Percentiles rank a stretch among this genome's conserved stretches.
Conservation (phyloP, 495 filamentous ascomycete genomes). For the Neurospora africana region DNA sequence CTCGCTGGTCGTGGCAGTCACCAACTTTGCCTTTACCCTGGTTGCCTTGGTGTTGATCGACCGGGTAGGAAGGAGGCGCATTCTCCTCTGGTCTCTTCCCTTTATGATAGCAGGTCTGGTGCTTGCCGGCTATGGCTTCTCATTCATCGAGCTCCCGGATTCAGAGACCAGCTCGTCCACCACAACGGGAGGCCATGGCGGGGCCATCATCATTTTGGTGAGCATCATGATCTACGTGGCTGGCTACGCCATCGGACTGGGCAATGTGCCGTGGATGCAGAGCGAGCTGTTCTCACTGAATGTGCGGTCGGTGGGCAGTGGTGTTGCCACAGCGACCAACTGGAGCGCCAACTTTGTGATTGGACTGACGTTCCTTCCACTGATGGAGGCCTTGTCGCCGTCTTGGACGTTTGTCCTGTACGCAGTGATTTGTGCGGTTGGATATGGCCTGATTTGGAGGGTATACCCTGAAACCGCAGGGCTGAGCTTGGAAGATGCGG, state of each 20-base stretch:
- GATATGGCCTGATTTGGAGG: conserved; percentile 54
- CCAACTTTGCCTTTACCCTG: conserved; percentile 75
- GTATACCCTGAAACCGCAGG: conserved; percentile 84
- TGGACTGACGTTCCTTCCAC: conserved; percentile 72
- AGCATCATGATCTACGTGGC: conserved; percentile 76
- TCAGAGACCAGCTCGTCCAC: conserved; percentile 13
- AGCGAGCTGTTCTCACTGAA: conserved; percentile 79
- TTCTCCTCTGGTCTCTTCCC: conserved; percentile 74
- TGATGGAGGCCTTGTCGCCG: conserved; percentile 70
- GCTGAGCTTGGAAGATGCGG: conserved; percentile 70
- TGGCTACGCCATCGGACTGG: conserved; percentile 77
- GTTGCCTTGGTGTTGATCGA: conserved; percentile 72
- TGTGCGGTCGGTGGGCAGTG: conserved; percentile 72
- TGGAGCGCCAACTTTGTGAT: conserved; percentile 86
- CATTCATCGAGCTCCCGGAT: conserved; percentile 36
- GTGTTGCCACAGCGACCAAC: conserved; percentile 76
- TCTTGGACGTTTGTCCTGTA: conserved; percentile 73
- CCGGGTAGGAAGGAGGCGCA: conserved; percentile 65
- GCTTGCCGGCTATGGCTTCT: conserved; percentile 56
- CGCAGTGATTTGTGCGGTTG: conserved; percentile 53
- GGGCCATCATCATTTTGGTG: conserved; percentile 49
- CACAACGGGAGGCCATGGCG: conserved; percentile 13
- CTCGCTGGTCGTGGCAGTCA: conserved; percentile 68
- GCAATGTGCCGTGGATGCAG: conserved; percentile 91
- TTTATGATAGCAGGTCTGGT: conserved; percentile 68